Percentiles rank a stretch among this genome's conserved stretches.
Evolutionary conservation across 306 rosid genomes (phyloP).

Genomic region (Casuarina equisetifolia): DNA sequence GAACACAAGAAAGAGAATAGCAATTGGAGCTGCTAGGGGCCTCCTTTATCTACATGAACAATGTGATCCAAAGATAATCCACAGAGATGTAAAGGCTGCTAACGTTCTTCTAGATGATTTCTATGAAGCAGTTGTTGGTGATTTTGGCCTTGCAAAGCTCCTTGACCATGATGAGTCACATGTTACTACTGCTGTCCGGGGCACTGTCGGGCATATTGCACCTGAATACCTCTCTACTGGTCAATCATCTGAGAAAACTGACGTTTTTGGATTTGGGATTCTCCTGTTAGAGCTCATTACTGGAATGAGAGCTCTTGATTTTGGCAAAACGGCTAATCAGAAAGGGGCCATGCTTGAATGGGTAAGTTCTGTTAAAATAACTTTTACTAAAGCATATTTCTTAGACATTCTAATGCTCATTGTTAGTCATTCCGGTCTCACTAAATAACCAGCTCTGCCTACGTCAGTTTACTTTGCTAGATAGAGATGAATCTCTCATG

Average conservation of each 20-base stretch:
- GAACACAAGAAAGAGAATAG: conserved; percentile 91
- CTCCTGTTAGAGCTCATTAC: conserved; percentile 94
- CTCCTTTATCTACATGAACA: conserved; percentile 93
- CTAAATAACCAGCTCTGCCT: no score
- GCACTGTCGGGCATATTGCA: conserved; percentile 97
- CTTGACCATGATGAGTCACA: conserved; percentile 95
- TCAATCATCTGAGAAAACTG: conserved; percentile 97
- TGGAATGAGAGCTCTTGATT: conserved; percentile 91
- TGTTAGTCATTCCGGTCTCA: no score
- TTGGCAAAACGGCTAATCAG: conserved; percentile 84
- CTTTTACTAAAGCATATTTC: no score
- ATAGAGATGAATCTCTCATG: neutral
- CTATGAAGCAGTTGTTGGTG: conserved; percentile 89
- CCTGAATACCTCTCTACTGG: conserved; percentile 99
- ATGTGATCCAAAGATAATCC: conserved; percentile 97
- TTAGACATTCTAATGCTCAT: no score
- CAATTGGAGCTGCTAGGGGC: conserved; percentile 97
- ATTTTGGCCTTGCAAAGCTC: conserved; percentile 98
- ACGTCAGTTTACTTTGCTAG: neutral
- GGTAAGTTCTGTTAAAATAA: conserved; percentile 51
- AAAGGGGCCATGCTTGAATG: conserved; percentile 95
- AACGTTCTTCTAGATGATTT: conserved; percentile 90
- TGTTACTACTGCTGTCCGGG: conserved; percentile 98
- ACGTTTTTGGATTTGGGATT: conserved; percentile 93
- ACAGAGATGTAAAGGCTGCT: conserved; percentile 97